phyloP scores from a whole-genome alignment of 2,329 filamentous ascomycete species.

The Cladosporium sphaerospermum region DNA sequence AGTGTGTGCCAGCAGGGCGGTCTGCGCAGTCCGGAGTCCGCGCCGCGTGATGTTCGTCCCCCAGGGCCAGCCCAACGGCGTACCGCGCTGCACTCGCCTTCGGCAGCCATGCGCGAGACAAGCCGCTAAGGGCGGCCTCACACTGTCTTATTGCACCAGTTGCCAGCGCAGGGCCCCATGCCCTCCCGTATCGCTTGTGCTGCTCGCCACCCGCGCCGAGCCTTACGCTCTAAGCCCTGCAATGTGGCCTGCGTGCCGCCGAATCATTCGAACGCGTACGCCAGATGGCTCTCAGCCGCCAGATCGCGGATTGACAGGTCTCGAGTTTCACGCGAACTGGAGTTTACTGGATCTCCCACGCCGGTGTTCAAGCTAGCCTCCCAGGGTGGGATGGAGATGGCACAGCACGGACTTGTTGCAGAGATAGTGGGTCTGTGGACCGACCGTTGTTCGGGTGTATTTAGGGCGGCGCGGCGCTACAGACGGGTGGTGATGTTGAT shows the following conservation, averaged over 20 bases:
- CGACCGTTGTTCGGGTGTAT: slow-evolving; percentile 12
- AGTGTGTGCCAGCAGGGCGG: too few relatives aligned
- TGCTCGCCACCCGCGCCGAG: slow-evolving; percentile 4
- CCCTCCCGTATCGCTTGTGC: slow-evolving; percentile 4
- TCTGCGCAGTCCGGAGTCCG: slow-evolving; percentile 1
- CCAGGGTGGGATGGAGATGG: not conserved
- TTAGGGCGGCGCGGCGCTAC: slow-evolving; percentile 11
- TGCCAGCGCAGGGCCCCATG: slow-evolving; percentile 7
- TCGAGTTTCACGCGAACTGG: slow-evolving; percentile 3
- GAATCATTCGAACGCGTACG: too few relatives aligned
- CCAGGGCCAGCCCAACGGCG: not conserved
- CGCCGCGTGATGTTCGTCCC: not conserved
- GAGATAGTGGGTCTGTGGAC: slow-evolving; percentile 5
- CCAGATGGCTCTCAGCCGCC: not conserved
- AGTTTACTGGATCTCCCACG: slow-evolving; percentile 6
- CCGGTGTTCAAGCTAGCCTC: slow-evolving; percentile 1
- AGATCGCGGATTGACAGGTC: not conserved
- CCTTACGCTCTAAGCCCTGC: not conserved
- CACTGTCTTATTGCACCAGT: slow-evolving; percentile 11
- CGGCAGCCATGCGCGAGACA: slow-evolving; percentile 8
- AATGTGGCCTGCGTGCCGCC: not conserved
- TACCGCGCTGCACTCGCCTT: not conserved
- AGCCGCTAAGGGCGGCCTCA: slow-evolving; percentile 1
- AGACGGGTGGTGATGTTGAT: slow-evolving; percentile 11
- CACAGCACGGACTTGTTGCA: slow-evolving; percentile 8